Evolutionary conservation across 1,139 yeast species (phyloP).

Genomic region (Pichia sp.): DNA sequence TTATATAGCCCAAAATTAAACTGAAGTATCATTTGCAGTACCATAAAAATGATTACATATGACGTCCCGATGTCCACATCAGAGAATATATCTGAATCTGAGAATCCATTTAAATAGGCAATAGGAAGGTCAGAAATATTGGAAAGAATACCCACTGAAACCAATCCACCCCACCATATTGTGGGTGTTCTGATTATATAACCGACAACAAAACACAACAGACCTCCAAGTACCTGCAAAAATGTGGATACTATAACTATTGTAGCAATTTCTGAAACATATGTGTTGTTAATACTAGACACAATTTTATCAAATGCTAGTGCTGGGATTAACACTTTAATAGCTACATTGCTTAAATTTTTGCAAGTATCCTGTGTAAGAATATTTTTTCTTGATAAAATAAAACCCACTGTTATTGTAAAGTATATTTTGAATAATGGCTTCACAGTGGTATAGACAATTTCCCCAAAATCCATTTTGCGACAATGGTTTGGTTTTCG

Average conservation of each 20-base stretch:
- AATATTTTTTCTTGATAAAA: constrained; percentile 63
- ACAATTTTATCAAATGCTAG: constrained; percentile 78
- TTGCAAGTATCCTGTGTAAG: constrained; percentile 71
- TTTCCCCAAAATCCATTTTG: constrained; percentile 66
- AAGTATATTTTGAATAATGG: constrained; percentile 86
- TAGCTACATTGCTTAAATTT: constrained; percentile 70
- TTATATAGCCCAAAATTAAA: constrained; percentile 77
- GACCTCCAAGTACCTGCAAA: constrained; percentile 49
- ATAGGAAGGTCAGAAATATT: constrained; percentile 85
- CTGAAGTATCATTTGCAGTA: constrained; percentile 66
- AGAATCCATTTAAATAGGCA: constrained; percentile 81
- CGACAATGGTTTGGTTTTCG: too few species aligned
- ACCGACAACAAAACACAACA: constrained; percentile 36
- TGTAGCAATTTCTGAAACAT: constrained; percentile 75
- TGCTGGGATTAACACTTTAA: constrained; percentile 74
- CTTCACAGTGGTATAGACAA: constrained; percentile 78
- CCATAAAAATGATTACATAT: constrained; percentile 75
- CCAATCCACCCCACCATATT: constrained; percentile 75
- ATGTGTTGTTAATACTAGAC: constrained; percentile 62
- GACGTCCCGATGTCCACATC: constrained; percentile 83
- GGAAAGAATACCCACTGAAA: constrained; percentile 79
- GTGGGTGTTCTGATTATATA: constrained; percentile 45
- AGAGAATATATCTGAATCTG: constrained; percentile 53
- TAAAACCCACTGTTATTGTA: constrained; percentile 68
- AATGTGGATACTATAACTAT: constrained; percentile 64